Base-by-base conservation (phyloP, 805 yeast genomes). In the Myxozyma mucilagina region DNA sequence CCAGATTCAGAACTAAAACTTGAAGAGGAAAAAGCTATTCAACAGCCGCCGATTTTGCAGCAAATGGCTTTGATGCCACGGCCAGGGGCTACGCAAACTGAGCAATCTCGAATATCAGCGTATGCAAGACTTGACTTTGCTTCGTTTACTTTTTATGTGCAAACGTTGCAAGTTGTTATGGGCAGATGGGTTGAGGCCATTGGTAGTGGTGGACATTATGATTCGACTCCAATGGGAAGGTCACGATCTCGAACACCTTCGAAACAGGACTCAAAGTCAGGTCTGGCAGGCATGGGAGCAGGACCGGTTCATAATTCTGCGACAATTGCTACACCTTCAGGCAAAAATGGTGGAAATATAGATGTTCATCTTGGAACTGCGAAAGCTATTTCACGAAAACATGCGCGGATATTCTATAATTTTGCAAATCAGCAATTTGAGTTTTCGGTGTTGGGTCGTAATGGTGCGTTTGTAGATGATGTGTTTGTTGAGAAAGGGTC, bases 401-500 rank as follows among this genome's bases (percentile, higher is more conserved):
- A 94, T 75, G 99, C 98, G 3, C 92, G 90, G 74, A 93, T 94
- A 13, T 93, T 92, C 73, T 94, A 93, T 77, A 94, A 94, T 72
- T 94, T 94, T 75, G 98, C 97, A 4, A 91, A 96, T 3, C 98
- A 93, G 72, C 77, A 96, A 66, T 94, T 94, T 71, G 99, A 94
- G 74, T 77, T 94, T 49, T 86, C 96, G 10, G 91, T 94, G 1
- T 79, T 92, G 68, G 99, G 99, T 20, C 82, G 97, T 68, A 94
- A 94, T 73, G 99, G 99, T 42, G 97, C 97, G 1, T 94, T 94
- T 79, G 96, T 94, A 2, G 94, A 93, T 74, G 96, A 91, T 66
- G 79, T 79, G 35, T 94, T 93, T 73, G 87, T 94, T 4, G 97
- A 90, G 71, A 84, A 88, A 64, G 97, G 97, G 8, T 85, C 90